These are phyloP conservation scores for Nicotiana attenuata DNA, from an alignment of 257 asterid genomes.

Conservation along the genomic window DNA sequence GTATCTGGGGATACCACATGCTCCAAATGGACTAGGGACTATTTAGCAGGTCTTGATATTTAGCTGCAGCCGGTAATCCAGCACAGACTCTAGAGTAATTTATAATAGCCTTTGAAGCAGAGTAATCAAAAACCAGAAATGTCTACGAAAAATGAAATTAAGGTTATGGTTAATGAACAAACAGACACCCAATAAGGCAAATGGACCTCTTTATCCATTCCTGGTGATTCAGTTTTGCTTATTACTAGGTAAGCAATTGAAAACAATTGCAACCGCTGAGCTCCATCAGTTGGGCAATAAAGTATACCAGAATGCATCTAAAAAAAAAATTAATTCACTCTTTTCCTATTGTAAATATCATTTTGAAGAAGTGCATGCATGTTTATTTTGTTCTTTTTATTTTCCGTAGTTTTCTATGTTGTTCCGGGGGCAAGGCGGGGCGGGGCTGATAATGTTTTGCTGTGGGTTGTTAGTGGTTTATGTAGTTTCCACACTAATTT, in stretches of 20 bases:
- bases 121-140: background rate
- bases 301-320: background rate
- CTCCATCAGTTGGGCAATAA: background rate
- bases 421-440: no score
- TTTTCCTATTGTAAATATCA: background rate
- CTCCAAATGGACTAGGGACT: background rate
- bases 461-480: no score
- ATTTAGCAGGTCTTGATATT: background rate
- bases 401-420: background rate
- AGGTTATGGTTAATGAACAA: background rate
- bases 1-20: background rate
- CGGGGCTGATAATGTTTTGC: no score
- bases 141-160: background rate
- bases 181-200: background rate
- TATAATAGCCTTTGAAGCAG: background rate
- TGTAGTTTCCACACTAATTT: no score
- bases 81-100: background rate
- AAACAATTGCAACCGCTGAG: background rate
- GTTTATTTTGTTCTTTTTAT: background rate
- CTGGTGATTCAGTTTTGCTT: background rate
- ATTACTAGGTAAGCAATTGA: background rate
- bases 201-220: background rate
- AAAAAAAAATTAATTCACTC: background rate
- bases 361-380: background rate
- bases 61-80: background rate